A percentile compares a stretch with the other conserved stretches of the same genome.
Conservation (phyloP, 2,329 filamentous ascomycete species). For the Fusarium sp. region DNA sequence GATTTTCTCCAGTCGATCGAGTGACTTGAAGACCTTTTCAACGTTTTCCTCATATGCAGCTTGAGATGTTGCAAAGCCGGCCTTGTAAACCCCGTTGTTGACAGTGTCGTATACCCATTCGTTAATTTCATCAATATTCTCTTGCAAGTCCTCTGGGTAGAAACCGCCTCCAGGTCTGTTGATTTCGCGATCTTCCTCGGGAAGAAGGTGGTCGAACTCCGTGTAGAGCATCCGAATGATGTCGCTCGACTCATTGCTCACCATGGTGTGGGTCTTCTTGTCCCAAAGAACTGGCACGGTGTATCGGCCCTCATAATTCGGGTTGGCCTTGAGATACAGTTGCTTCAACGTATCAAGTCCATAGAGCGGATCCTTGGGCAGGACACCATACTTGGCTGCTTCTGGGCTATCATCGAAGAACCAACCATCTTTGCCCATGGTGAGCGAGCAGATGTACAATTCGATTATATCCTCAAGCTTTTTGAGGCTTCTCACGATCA, state of each 20-base stretch:
- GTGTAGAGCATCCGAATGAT: conserved; percentile 87
- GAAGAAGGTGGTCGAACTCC: conserved; percentile 74
- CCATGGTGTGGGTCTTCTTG: conserved; percentile 75
- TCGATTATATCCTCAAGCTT: conserved; percentile 77
- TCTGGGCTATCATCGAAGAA: conserved; percentile 59
- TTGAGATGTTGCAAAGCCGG: conserved; percentile 75
- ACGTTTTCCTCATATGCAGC: conserved; percentile 74
- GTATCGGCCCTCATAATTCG: conserved; percentile 75
- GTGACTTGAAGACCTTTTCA: conserved; percentile 68
- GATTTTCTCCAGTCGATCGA: conserved; percentile 72
- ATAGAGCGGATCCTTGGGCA: conserved; percentile 71
- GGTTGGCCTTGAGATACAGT: conserved; percentile 76
- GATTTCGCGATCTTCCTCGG: conserved; percentile 62
- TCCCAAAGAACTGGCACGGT: conserved; percentile 82
- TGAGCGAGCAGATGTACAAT: conserved; percentile 75
- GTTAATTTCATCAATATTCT: conserved; percentile 73
- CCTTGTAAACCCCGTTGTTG: conserved; percentile 64
- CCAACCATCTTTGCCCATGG: conserved; percentile 70
- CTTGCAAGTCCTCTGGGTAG: conserved; percentile 64
- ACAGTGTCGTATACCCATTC: conserved; percentile 71
- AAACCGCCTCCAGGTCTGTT: conserved; percentile 64
- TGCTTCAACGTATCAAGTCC: conserved; percentile 75
- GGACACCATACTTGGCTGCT: conserved; percentile 39
- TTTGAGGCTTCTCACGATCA: conserved; percentile 79
- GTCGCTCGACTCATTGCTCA: conserved; percentile 86